Conservation (phyloP, 805 yeast species). For the Gaillardinia entomophila region DNA sequence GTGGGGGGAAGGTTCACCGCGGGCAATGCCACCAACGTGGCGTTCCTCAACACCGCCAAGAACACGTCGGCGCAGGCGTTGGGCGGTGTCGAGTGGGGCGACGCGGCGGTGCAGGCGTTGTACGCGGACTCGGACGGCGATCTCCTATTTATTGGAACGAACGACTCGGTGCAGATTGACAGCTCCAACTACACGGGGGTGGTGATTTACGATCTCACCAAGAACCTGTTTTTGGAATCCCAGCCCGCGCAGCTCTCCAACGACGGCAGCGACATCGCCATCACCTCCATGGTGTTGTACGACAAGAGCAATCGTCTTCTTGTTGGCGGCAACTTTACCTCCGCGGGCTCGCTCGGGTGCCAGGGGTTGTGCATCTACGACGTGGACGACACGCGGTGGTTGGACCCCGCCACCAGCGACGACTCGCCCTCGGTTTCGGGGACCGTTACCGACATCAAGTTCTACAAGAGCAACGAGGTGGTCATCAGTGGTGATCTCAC, state of each 20-base stretch:
- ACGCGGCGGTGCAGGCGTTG: slow-evolving; percentile 22
- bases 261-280: slow-evolving; percentile 30
- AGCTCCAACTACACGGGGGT: slow-evolving; percentile 36
- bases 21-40: slow-evolving; percentile 17
- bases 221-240: slow-evolving; percentile 31
- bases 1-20: slow-evolving; percentile 57
- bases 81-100: slow-evolving; percentile 20
- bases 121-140: slow-evolving; percentile 28
- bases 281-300: slow-evolving; percentile 31
- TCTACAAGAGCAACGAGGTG: slow-evolving; percentile 32
- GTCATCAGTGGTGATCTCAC: slow-evolving; percentile 50
- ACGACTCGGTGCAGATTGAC: slow-evolving; percentile 26
- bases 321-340: slow-evolving; percentile 69
- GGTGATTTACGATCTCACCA: slow-evolving; percentile 45
- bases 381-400: slow-evolving; percentile 50
- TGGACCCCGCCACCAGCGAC: slow-evolving; percentile 27
- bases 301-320: slow-evolving; percentile 36
- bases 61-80: slow-evolving; percentile 13
- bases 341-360: slow-evolving; percentile 55
- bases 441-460: slow-evolving; percentile 46
- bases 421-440: slow-evolving; percentile 10
- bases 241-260: slow-evolving; percentile 48
- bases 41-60: slow-evolving; percentile 16
- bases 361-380: slow-evolving; percentile 63
- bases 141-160: slow-evolving; percentile 41